These are phyloP conservation scores for Canna indica DNA, from an alignment of 176 grass and related monocot species.

Conservation along the genomic window DNA sequence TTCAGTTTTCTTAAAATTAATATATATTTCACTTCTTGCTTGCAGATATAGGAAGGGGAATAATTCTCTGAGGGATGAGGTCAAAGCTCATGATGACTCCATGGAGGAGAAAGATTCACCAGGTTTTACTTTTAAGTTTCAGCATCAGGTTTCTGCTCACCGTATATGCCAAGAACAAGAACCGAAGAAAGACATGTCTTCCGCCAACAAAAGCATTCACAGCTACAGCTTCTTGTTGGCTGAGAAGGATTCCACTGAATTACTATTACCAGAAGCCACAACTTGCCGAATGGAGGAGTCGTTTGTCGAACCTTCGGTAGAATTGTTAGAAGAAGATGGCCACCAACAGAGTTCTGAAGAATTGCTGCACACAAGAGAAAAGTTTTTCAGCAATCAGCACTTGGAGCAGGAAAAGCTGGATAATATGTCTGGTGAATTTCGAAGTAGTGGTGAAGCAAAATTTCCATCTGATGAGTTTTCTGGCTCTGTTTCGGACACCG, in stretches of 20 bases:
- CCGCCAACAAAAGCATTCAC: constrained; percentile 24
- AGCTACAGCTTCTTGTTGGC: constrained; percentile 57
- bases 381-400: constrained; percentile 5
- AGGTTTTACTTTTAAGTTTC: constrained; percentile 56
- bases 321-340: not conserved
- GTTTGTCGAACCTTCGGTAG: constrained; percentile 11
- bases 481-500: constrained; percentile 62
- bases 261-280: constrained; percentile 54
- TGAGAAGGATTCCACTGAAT: constrained; percentile 58
- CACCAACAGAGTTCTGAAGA: not conserved
- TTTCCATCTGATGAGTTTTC: constrained; percentile 49
- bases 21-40: not conserved
- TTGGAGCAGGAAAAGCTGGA: constrained; percentile 12
- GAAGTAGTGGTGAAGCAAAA: constrained; percentile 22
- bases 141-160: constrained; percentile 31
- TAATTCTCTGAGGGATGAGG: not conserved
- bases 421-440: constrained; percentile 10
- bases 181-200: constrained; percentile 2
- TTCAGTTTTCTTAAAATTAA: constrained; percentile 14
- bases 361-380: not conserved
- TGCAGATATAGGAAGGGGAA: not conserved
- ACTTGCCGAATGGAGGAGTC: constrained; percentile 50
- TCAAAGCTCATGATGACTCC: not conserved
- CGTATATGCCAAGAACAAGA: not conserved
- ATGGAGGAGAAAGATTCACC: not conserved